These are phyloP conservation scores for Catenaria anguillulae DNA, from an alignment of 371 early-diverging fungal genomes.

Conservation along the genomic window DNA sequence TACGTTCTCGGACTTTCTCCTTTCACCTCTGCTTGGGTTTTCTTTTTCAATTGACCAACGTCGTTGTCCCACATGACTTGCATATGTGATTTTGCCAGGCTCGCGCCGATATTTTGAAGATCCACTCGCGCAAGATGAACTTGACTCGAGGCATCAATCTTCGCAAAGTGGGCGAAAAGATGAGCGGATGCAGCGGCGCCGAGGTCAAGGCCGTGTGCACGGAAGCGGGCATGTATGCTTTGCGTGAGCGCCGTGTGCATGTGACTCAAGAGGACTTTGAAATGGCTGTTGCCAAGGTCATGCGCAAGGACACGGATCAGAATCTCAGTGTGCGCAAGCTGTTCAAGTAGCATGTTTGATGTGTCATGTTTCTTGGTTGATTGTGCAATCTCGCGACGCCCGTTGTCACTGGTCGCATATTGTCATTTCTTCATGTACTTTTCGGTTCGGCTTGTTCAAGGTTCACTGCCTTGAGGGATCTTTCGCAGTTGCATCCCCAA, in stretches of 20 bases:
- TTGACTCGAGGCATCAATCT: conserved; percentile 96
- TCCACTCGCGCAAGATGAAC: conserved; percentile 99
- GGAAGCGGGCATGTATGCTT: conserved; percentile 99
- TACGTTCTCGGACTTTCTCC: background rate
- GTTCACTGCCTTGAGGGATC: too few species aligned
- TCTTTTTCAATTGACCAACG: too few species aligned
- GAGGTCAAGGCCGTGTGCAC: conserved; percentile 99
- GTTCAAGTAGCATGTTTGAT: too few species aligned
- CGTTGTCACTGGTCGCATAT: too few species aligned
- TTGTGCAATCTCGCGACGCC: too few species aligned
- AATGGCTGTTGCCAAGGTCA: conserved; percentile 99
- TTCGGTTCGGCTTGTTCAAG: too few species aligned
- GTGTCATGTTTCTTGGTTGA: too few species aligned
- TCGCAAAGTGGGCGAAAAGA: conserved; percentile 85
- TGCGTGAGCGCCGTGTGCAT: conserved; percentile 96
- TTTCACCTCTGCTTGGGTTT: too few species aligned
- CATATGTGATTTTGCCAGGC: too few species aligned
- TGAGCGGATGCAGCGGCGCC: conserved; percentile 94
- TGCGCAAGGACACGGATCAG: conserved; percentile 96
- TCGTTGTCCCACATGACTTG: too few species aligned
- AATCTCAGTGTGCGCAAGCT: conserved; percentile 93
- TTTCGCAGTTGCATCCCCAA: too few species aligned
- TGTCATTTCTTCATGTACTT: too few species aligned
- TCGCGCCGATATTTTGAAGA: conserved; percentile 95
- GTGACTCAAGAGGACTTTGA: conserved; percentile 99